These are phyloP conservation scores for Phytophthora capsici DNA, from an alignment of 352 stramenopile genomes.

Conservation along the genomic window DNA sequence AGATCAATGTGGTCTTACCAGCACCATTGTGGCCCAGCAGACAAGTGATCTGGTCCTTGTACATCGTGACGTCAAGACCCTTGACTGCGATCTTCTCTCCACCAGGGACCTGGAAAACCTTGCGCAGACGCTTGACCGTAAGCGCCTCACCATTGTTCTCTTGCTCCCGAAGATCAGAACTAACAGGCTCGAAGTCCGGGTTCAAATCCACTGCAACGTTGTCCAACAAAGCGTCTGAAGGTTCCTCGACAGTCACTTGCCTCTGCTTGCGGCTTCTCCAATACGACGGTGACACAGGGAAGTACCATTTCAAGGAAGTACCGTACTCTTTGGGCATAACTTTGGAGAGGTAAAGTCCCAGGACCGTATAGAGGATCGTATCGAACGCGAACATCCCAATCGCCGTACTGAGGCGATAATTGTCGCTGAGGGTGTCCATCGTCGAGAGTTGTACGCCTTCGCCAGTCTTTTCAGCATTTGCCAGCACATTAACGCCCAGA, in stretches of 20 bases:
- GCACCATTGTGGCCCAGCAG: conserved; percentile 82
- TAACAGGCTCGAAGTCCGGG: conserved; percentile 52
- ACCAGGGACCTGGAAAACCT: conserved; percentile 79
- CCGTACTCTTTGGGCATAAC: conserved; percentile 93
- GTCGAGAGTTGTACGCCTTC: conserved; percentile 58
- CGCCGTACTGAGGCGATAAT: conserved; percentile 57
- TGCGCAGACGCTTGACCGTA: conserved; percentile 64
- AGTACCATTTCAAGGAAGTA: conserved; percentile 90
- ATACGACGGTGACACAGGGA: conserved; percentile 69
- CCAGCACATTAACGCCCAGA: conserved; percentile 60
- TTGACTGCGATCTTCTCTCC: conserved; percentile 90
- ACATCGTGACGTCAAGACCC: conserved; percentile 80
- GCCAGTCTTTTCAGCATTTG: conserved; percentile 51
- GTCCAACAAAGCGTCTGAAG: conserved; percentile 11
- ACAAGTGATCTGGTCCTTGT: conserved; percentile 77
- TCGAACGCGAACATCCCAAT: conserved; percentile 87
- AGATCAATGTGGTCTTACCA: conserved; percentile 82
- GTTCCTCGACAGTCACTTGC: not conserved
- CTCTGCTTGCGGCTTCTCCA: conserved; percentile 22
- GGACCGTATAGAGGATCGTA: conserved; percentile 83
- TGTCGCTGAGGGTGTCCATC: conserved; percentile 36
- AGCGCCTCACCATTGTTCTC: conserved; percentile 58
- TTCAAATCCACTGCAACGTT: conserved; percentile 51
- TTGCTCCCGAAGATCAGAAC: conserved; percentile 47
- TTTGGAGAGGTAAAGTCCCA: conserved; percentile 91